Conservation (phyloP, 108 stramenopile genomes). For the Cylindrotheca closterium region DNA sequence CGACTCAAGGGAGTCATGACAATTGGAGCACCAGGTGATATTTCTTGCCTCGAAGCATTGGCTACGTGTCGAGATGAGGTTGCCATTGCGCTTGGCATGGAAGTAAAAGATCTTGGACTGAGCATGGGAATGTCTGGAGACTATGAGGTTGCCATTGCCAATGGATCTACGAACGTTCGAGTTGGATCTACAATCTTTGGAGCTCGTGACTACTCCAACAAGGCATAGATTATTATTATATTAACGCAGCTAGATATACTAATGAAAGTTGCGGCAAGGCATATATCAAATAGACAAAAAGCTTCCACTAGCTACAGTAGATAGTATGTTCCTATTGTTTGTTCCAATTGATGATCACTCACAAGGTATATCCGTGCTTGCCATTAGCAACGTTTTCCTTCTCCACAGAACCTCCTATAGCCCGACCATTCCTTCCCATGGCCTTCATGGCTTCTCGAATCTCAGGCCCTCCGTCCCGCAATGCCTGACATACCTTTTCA, state of each 20-base stretch:
- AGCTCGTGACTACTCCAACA: slow-evolving; percentile 85
- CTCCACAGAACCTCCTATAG: not conserved
- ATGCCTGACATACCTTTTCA: slow-evolving; percentile 60
- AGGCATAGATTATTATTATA: slow-evolving; percentile 11
- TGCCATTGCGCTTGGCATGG: slow-evolving; percentile 37
- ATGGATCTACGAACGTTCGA: slow-evolving; percentile 91
- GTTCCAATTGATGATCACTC: no score
- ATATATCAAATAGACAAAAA: no score
- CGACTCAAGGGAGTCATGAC: slow-evolving; percentile 95
- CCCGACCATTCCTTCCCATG: not conserved
- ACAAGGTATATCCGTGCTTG: not conserved
- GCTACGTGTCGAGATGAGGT: slow-evolving; percentile 56
- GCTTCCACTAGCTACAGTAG: no score
- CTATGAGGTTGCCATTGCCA: slow-evolving; percentile 92
- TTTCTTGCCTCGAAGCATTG: slow-evolving; percentile 76
- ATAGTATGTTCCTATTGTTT: no score
- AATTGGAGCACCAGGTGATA: slow-evolving; percentile 94
- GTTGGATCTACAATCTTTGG: slow-evolving; percentile 98
- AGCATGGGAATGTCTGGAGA: slow-evolving; percentile 99
- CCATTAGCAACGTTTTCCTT: not conserved
- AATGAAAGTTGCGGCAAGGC: no score
- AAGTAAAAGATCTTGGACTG: slow-evolving; percentile 64
- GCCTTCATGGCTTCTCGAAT: slow-evolving; percentile 24
- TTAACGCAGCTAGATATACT: not conserved
- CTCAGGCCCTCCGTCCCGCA: slow-evolving; percentile 53